Evolutionary conservation across 2,329 filamentous ascomycete genomes (phyloP).

Genomic region (Pseudogymnoascus sp.): DNA sequence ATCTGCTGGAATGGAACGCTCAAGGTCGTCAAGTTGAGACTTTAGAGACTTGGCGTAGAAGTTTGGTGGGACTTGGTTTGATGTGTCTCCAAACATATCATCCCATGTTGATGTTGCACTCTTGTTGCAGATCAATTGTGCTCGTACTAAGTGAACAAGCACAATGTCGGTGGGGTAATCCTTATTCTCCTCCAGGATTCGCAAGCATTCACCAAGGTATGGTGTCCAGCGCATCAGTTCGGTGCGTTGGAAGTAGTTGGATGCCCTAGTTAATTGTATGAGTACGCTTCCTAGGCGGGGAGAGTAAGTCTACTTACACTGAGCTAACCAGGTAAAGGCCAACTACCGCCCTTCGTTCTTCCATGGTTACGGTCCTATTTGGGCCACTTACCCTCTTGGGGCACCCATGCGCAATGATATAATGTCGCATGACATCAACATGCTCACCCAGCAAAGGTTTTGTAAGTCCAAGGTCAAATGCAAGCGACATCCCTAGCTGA

Average conservation of each 20-base stretch:
- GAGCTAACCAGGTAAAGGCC: slow-evolving; percentile 11
- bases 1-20: neutral
- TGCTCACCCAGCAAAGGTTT: neutral
- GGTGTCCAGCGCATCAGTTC: slow-evolving; percentile 14
- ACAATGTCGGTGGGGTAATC: slow-evolving; percentile 11
- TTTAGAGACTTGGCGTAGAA: neutral
- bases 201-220: slow-evolving; percentile 13
- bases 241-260: slow-evolving; percentile 12
- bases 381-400: neutral
- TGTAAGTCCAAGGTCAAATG: neutral
- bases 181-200: neutral
- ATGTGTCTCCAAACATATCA: neutral
- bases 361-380: slow-evolving; percentile 6
- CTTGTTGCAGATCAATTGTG: slow-evolving; percentile 8
- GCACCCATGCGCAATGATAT: neutral
- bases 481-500: neutral
- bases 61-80: neutral
- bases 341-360: slow-evolving; percentile 12
- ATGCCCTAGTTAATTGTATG: neutral
- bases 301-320: slow-evolving; percentile 1
- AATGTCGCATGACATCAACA: neutral
- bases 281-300: neutral
- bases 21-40: neutral
- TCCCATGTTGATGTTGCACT: neutral
- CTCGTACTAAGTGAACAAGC: slow-evolving; percentile 9